phyloP scores from a whole-genome alignment of 2,329 filamentous ascomycete species.

The Aaosphaeria pasadenensis region DNA sequence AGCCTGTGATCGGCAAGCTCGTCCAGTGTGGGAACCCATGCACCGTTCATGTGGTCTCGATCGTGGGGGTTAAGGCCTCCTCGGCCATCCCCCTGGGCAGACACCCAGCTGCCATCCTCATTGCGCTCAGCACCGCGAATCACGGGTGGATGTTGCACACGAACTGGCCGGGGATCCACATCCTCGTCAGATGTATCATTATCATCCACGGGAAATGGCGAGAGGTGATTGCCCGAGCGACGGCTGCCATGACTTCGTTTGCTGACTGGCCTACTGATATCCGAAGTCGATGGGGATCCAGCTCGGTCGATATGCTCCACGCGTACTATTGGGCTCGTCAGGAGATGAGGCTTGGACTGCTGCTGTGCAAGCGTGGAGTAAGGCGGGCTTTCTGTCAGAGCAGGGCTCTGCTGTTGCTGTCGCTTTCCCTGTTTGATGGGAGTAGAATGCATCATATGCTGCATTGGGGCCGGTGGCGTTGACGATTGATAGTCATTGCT shows the following conservation, averaged over 20 bases:
- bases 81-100: slow-evolving; percentile 37
- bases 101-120: slow-evolving; percentile 48
- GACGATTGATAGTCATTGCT: slow-evolving; percentile 18
- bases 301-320: slow-evolving; percentile 36
- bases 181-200: slow-evolving; percentile 22
- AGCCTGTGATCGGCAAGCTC: slow-evolving; percentile 49
- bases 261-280: slow-evolving; percentile 31
- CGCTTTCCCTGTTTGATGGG: slow-evolving; percentile 28
- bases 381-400: slow-evolving; percentile 36
- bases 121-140: slow-evolving; percentile 38
- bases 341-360: slow-evolving; percentile 25
- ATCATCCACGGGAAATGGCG: slow-evolving; percentile 33
- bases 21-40: slow-evolving; percentile 48
- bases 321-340: slow-evolving; percentile 39
- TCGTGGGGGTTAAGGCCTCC: slow-evolving; percentile 47
- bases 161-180: slow-evolving; percentile 16
- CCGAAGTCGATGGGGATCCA: slow-evolving; percentile 32
- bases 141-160: slow-evolving; percentile 10
- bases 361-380: slow-evolving; percentile 22
- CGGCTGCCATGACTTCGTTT: slow-evolving; percentile 34
- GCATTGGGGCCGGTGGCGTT: slow-evolving; percentile 23
- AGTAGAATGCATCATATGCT: slow-evolving; percentile 20
- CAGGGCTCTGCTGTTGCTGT: slow-evolving; percentile 35
- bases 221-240: slow-evolving; percentile 36
- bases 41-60: slow-evolving; percentile 40